Evolutionary conservation across 2,329 filamentous ascomycete genomes (phyloP), one percentile per base, ranked within the genome.

Genomic region (Pseudocercospora ulei): DNA sequence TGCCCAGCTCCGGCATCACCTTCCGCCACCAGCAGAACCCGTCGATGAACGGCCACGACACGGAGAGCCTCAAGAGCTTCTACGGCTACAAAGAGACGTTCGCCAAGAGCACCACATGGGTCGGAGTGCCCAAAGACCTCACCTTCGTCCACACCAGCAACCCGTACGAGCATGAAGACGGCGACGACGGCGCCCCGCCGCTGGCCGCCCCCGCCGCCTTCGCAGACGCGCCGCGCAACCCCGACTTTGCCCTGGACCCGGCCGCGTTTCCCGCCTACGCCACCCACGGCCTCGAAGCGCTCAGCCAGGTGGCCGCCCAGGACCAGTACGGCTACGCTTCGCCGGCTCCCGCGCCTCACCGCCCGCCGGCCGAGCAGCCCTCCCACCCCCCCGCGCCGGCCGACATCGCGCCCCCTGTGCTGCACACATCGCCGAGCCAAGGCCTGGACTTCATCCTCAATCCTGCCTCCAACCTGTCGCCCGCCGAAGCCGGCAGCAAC

Each of bases 11-110:
- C 46, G 75, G 73, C 35, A 70, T 80, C 50, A 72, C 78, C 28
- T 80, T 79, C 52, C 71, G 76, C 39, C 76, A 80, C 57, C 75
- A 80, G 53, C 76, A 80, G 59, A 80, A 80, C 68, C 75, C 75
- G 18, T 78, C 74, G 12, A 76, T 79, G 74, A 79, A 78, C 43
- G 68, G 70, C 33, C 54, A 57, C 23, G 63, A 65, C 28, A 60
- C 60, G 3, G 57, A 56, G 22, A 65, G 63, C 34, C 59, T 78
- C 44, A 73, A 72, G 44, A 69, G 71, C 11, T 79, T 78, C 56
- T 79, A 78, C 55, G 73, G 73, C 14, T 78, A 79, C 58, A 76
- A 75, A 54, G 75, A 78, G 58, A 77, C 75, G 2, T 79, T 79
- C 51, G 65, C 70, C 41, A 66, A 73, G 42, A 64, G 72, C 43